Evolutionary conservation across 495 filamentous ascomycete species (phyloP).

Genomic region (Viridothelium virens): DNA sequence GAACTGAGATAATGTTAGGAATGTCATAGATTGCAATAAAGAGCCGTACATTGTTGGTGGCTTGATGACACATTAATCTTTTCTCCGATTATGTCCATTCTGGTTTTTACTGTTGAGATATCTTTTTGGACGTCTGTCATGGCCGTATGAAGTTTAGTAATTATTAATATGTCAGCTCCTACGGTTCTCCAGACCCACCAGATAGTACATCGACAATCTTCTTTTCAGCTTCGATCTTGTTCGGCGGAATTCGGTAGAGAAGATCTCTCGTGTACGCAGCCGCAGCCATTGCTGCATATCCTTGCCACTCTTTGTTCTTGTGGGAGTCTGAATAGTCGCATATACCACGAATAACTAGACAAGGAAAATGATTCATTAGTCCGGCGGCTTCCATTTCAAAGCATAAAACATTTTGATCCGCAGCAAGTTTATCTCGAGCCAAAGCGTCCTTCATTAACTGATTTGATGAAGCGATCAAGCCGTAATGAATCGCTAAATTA

Average conservation of each 20-base stretch:
- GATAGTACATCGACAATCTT: neutral
- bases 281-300: slow-evolving; percentile 22
- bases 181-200: neutral
- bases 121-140: too few relatives aligned
- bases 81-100: too few relatives aligned
- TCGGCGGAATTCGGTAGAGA: slow-evolving; percentile 9
- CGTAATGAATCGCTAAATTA: slow-evolving; percentile 29
- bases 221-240: slow-evolving; percentile 13
- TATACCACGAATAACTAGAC: slow-evolving; percentile 28
- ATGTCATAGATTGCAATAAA: too few relatives aligned
- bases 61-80: too few relatives aligned
- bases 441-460: slow-evolving; percentile 28
- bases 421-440: slow-evolving; percentile 14
- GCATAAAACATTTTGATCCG: slow-evolving; percentile 16
- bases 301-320: slow-evolving; percentile 25
- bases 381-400: slow-evolving; percentile 27
- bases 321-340: slow-evolving; percentile 28
- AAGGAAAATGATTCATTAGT: slow-evolving; percentile 22
- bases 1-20: neutral
- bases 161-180: too few relatives aligned
- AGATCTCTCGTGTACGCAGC: slow-evolving; percentile 27
- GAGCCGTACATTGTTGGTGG: too few relatives aligned
- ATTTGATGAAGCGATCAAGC: slow-evolving; percentile 35
- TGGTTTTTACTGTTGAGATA: too few relatives aligned
- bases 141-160: too few relatives aligned